Conservation (phyloP, 768 basidiomycete genomes). For the Phylloporus arenicola region DNA sequence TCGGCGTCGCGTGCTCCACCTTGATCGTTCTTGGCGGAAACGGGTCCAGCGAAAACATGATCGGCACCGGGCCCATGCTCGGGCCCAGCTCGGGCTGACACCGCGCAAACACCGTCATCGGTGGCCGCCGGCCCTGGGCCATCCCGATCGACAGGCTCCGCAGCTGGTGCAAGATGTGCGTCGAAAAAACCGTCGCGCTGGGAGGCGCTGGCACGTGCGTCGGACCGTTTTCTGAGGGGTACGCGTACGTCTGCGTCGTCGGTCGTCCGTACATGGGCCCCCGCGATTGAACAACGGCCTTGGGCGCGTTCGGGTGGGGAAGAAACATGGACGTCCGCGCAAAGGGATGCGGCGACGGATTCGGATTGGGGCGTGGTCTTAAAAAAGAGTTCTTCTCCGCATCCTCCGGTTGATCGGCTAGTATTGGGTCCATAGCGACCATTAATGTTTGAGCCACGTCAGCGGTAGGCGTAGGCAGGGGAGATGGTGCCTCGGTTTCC, state of each 20-base stretch:
- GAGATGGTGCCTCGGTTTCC: conserved; percentile 13
- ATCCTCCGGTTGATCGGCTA: conserved; percentile 3
- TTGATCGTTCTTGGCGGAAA: conserved; percentile 13
- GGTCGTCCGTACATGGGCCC: conserved; percentile 59
- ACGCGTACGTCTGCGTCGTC: conserved; percentile 14
- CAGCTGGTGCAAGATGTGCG: conserved; percentile 22
- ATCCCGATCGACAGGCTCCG: conserved; percentile 13
- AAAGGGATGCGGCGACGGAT: conserved; percentile 20
- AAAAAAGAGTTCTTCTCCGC: conserved; percentile 19
- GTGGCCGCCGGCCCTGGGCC: conserved; percentile 22
- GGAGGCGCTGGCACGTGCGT: conserved; percentile 10
- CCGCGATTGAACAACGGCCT: conserved; percentile 24
- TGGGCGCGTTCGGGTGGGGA: conserved; percentile 54
- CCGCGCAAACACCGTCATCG: conserved; percentile 54
- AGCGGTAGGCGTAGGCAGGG: conserved; percentile 4
- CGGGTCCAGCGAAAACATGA: conserved; percentile 55
- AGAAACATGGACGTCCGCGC: conserved; percentile 42
- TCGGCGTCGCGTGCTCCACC: conserved; percentile 10
- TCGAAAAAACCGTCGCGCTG: conserved; percentile 28
- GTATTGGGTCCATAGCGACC: conserved; percentile 15
- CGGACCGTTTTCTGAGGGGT: conserved; percentile 5
- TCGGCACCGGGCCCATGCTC: conserved; percentile 54
- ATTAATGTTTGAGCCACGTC: conserved; percentile 3
- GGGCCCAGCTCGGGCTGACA: conserved; percentile 46
- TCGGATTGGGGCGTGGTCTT: conserved; percentile 23